Base-by-base conservation (phyloP, 768 basidiomycete genomes). In the Trametes punicea region DNA sequence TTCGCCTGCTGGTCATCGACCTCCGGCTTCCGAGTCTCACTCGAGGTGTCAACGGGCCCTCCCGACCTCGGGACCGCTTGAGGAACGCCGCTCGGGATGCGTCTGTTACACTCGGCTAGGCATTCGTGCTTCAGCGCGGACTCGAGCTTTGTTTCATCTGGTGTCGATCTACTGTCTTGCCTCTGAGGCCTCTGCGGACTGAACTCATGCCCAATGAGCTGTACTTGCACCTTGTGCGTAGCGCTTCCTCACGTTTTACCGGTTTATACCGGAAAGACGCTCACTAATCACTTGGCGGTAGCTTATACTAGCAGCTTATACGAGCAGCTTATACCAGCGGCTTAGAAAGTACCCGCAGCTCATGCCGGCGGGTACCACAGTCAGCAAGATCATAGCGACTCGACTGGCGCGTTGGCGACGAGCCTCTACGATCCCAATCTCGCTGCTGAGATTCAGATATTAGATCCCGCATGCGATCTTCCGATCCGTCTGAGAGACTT, bases 401-500 rank as follows among this genome's bases (percentile, higher is more conserved):
- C n/a, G n/a, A n/a, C 42, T 26, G 25, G 3, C 42, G 11, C 25
- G 23, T 44, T 25, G 42, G 42, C 23, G 25, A 44, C 23, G 23
- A 21, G 42, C 13, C 15, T 21, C 11, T 27, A 23, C 33, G 48
- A 46, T 45, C 29, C 27, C 27, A 31, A 51, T 57, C 44, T 34
- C 15, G 27, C 46, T 34, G 40, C 26, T 30, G 29, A 27, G 39
- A 42, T 27, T 21, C 25, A 33, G 23, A 21, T 34, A 53, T 38
- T 51, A 27, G 31, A 54, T 59, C 57, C 42, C n/a, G 27, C 52
- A 49, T 52, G 23, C 51, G 38, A 54, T 59, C 57, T 59, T 39
- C 50, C 56, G 56, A 57, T 57, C 27, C 44, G n/a, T 25, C 48
- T 47, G 30, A 56, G 55, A 55, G 48, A 27, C 30, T 26, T 38